These are phyloP conservation scores for Buxus sempervirens DNA, from an alignment of 164 flowering plant species.

Conservation along the genomic window DNA sequence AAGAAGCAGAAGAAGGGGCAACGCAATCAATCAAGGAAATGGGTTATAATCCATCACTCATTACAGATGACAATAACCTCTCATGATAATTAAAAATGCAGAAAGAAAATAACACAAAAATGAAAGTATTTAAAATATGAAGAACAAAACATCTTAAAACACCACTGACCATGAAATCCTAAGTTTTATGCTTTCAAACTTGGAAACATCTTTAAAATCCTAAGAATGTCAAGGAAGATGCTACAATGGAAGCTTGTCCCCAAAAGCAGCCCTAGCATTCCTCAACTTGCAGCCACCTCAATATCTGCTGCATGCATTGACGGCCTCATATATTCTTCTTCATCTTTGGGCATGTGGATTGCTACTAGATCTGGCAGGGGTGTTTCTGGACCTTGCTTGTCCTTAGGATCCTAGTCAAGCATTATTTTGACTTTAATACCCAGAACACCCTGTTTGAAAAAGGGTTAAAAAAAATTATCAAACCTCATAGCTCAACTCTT, in stretches of 20 bases:
- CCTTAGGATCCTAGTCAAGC: constrained; percentile 58
- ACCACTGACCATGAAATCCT: too few relatives aligned
- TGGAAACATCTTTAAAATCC: neutral
- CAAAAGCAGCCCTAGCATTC: too few relatives aligned
- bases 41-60: too few relatives aligned
- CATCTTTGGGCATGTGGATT: constrained; percentile 54
- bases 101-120: too few relatives aligned
- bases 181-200: too few relatives aligned
- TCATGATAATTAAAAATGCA: too few relatives aligned
- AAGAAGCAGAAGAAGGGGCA: too few relatives aligned
- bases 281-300: constrained; percentile 11
- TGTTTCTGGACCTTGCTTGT: constrained; percentile 43
- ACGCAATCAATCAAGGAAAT: too few relatives aligned
- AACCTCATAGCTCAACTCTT: neutral
- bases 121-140: too few relatives aligned
- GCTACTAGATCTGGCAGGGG: constrained; percentile 56
- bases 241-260: neutral
- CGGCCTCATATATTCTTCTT: constrained; percentile 36
- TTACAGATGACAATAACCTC: too few relatives aligned
- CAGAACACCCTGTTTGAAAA: constrained; percentile 40
- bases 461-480: too few relatives aligned
- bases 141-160: too few relatives aligned
- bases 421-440: constrained; percentile 54
- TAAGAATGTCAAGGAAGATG: neutral
- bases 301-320: constrained; percentile 26